A percentile compares a stretch with the other conserved stretches of the same genome.
phyloP scores from a whole-genome alignment of 768 basidiomycete genomes.

The Steccherinum ochraceum region DNA sequence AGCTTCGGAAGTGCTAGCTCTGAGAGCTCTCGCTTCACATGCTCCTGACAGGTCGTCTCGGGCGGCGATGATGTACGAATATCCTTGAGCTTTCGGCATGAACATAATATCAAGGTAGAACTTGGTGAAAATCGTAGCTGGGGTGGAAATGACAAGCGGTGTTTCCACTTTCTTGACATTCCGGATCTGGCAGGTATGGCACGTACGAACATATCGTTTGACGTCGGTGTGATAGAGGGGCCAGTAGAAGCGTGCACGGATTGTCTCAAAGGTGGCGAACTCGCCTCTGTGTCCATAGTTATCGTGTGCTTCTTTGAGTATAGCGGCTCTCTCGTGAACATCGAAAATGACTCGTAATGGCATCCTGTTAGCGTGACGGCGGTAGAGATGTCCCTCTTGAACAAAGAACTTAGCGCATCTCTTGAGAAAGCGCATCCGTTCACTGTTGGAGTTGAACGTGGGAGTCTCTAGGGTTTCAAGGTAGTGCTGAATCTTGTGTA shows the following conservation, averaged over 20 bases:
- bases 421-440: slow-evolving; percentile 4
- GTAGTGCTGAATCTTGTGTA: slow-evolving; percentile 16
- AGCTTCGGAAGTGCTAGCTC: slow-evolving; percentile 5
- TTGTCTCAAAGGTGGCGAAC: background rate
- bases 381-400: slow-evolving; percentile 4
- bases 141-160: slow-evolving; percentile 3
- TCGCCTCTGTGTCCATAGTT: background rate
- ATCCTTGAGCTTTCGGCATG: slow-evolving; percentile 8
- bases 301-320: background rate
- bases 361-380: background rate
- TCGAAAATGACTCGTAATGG: background rate
- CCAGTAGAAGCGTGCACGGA: background rate
- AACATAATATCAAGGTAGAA: slow-evolving; percentile 1
- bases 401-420: slow-evolving; percentile 11
- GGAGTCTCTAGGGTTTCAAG: slow-evolving; percentile 4
- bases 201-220: background rate
- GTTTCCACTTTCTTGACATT: slow-evolving; percentile 10
- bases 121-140: background rate
- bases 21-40: slow-evolving; percentile 3
- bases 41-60: slow-evolving; percentile 16
- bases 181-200: background rate
- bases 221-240: background rate
- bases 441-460: background rate
- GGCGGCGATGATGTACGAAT: slow-evolving; percentile 23
- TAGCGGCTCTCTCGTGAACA: background rate